A percentile compares a stretch with the other conserved stretches of the same genome.
Evolutionary conservation across 2,329 filamentous ascomycete species (phyloP).

Genomic region (Exserohilum rostratum): DNA sequence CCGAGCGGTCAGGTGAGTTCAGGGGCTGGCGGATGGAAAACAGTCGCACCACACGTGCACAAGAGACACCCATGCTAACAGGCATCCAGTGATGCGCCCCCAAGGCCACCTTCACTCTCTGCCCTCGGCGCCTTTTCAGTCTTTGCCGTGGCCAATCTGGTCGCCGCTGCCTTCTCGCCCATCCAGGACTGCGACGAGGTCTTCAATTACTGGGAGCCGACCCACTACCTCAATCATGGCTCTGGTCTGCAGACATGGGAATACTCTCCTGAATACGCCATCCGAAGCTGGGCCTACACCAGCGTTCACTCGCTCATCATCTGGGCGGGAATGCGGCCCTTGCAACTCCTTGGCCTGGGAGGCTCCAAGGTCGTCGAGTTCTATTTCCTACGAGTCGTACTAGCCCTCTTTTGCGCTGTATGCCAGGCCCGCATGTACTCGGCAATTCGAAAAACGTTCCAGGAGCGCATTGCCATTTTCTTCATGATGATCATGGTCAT

Average conservation of each 20-base stretch:
- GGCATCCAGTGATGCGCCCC: neutral
- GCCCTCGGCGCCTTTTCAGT: conserved; percentile 80
- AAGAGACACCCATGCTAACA: neutral
- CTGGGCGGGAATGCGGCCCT: conserved; percentile 66
- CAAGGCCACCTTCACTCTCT: conserved; percentile 57
- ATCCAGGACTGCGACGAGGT: conserved; percentile 99
- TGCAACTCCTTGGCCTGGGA: conserved; percentile 29
- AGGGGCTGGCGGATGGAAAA: neutral
- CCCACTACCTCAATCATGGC: conserved; percentile 90
- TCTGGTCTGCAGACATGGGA: conserved; percentile 98
- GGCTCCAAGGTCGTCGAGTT: conserved; percentile 69
- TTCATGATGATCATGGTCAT: conserved; percentile 77
- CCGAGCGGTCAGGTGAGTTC: conserved; percentile 1
- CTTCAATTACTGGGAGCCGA: conserved; percentile 99
- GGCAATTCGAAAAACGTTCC: conserved; percentile 75
- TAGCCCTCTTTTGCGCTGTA: conserved; percentile 78
- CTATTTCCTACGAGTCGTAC: conserved; percentile 78
- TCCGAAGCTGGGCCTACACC: conserved; percentile 93
- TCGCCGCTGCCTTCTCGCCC: conserved; percentile 82
- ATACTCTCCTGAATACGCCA: conserved; percentile 92
- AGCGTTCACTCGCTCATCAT: conserved; percentile 76
- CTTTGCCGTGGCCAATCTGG: conserved; percentile 73
- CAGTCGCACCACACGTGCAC: neutral
- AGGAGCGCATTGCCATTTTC: conserved; percentile 81
- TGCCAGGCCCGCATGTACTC: conserved; percentile 84